Evolutionary conservation across 768 basidiomycete genomes (phyloP), one percentile per base, ranked within the genome.

Genomic region (Paxillus ammoniavirescens): DNA sequence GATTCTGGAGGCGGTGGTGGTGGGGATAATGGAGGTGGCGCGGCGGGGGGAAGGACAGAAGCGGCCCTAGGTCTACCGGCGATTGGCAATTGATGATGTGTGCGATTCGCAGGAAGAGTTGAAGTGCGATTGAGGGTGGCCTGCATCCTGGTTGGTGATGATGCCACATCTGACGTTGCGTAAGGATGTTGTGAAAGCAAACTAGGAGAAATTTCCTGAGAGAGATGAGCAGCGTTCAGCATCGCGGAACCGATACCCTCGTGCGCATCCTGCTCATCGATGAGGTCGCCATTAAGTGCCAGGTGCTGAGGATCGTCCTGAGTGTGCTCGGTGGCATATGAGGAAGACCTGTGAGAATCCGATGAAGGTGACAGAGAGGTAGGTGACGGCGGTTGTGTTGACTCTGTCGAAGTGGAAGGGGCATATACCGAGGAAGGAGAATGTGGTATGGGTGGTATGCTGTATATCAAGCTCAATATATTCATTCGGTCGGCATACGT

Each of bases 401-500:
- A 70, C 50, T 70, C 69, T 0, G 70, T 70, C n/a, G 70, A 70
- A 43, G 73, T 71, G 38, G 76, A 71, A 21, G 65, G 59, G 50
- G 76, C 68, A 68, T 81, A 82, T 47, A 77, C 62, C 7, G 81
- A 77, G 14, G 82, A 69, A 26, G 82, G 79, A 10, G 87, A 78
- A 64, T 88, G 82, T 18, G 87, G 86, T 42, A 83, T 80, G 42
- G 87, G 80, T 23, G 89, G 89, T 68, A 93, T 91, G 68, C 84
- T 87, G 75, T 93, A 93, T 57, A 93, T 92, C 59, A 91, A 79
- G 62, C 89, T 90, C 51, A 96, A 80, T 65, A 95, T 93, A 64
- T 90, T 89, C 88, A 96, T 93, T 48, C 93, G 83, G 70, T 96
- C 91, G 54, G 90, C 91, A 69, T 96, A 96, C 8, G 93, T 95